Conservation (phyloP, 306 rosid species). For the Quercus alba region DNA sequence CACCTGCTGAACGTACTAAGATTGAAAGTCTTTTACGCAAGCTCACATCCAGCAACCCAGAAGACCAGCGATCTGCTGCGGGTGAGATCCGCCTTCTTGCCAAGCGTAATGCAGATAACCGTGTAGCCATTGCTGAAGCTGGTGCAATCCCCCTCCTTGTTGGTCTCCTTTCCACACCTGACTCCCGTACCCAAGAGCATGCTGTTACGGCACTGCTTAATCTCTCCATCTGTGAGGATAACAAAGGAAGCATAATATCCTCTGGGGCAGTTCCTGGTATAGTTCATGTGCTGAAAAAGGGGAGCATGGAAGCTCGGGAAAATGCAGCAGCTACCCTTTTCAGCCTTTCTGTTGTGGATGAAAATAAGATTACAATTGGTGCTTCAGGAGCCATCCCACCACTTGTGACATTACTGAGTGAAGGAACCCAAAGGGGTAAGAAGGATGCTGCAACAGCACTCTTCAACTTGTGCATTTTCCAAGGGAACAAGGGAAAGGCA, state of each 20-base stretch:
- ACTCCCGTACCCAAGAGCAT: conserved; percentile 95
- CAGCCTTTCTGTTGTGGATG: conserved; percentile 97
- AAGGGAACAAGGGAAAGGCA: conserved; percentile 95
- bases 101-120: conserved; percentile 93
- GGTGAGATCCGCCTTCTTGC: conserved; percentile 98
- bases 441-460: conserved; percentile 99
- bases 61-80: conserved; percentile 85
- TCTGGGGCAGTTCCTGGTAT: conserved; percentile 93
- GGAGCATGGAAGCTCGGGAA: conserved; percentile 99
- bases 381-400: conserved; percentile 93
- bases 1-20: conserved; percentile 75
- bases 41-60: conserved; percentile 64
- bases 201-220: conserved; percentile 97
- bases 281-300: conserved; percentile 84
- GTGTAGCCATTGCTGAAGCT: conserved; percentile 97
- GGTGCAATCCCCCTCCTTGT: conserved; percentile 96
- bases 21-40: conserved; percentile 67
- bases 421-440: conserved; percentile 97
- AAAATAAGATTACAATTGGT: conserved; percentile 82
- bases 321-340: conserved; percentile 98
- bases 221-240: conserved; percentile 89
- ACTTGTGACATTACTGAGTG: conserved; percentile 70
- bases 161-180: conserved; percentile 65
- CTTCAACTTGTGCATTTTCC: conserved; percentile 92
- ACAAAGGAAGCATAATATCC: conserved; percentile 81